A percentile compares a stretch with the other conserved stretches of the same genome.
Conservation (phyloP, 2,329 filamentous ascomycete genomes). For the Ophiostoma australiae region DNA sequence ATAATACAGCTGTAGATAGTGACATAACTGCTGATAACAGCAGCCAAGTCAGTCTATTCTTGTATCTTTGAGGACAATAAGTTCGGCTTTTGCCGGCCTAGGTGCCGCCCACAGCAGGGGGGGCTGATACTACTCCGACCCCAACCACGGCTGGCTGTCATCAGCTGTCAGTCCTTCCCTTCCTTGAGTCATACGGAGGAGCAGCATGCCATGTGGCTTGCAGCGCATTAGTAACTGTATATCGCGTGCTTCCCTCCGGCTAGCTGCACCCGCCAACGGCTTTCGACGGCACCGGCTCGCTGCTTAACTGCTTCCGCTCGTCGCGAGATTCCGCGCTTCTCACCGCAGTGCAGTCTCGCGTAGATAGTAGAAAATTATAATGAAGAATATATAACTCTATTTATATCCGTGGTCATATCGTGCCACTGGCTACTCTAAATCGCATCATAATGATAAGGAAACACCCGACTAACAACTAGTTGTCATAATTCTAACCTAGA, state of each 20-base stretch:
- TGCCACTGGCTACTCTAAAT: not conserved
- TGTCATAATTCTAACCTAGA: not conserved
- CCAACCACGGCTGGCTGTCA: not conserved
- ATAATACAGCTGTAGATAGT: not conserved
- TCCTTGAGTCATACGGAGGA: not conserved
- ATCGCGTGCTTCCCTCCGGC: not conserved
- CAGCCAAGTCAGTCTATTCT: not conserved
- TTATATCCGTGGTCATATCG: not conserved
- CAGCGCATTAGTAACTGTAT: not conserved
- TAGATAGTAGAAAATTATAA: not conserved
- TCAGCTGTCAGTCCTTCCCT: not conserved
- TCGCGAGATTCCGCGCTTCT: not conserved
- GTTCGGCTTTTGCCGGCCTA: slow-evolving; percentile 12
- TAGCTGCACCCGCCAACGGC: not conserved
- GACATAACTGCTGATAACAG: not conserved
- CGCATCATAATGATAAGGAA: not conserved
- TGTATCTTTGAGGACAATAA: not conserved
- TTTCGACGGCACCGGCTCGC: not conserved
- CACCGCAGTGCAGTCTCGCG: not conserved
- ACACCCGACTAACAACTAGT: not conserved
- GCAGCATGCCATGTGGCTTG: not conserved
- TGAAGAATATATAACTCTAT: not conserved
- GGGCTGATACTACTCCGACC: slow-evolving; percentile 1
- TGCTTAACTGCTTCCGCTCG: not conserved
- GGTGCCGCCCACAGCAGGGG: not conserved